Conservation (phyloP, 129 eudicot species). For the Centaurea solstitialis region DNA sequence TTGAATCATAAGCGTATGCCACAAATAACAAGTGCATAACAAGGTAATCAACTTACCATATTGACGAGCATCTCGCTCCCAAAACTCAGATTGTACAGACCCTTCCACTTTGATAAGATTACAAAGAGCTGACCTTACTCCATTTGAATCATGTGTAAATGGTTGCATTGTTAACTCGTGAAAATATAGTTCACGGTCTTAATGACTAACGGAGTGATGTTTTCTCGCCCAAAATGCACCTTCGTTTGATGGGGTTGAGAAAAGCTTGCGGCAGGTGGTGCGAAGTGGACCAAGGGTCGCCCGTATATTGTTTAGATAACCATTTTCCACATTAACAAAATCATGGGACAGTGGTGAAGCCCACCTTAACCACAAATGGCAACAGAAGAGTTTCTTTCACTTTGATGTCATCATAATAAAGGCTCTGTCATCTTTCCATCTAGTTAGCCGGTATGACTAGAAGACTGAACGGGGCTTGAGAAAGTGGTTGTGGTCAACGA, state of each 20-base stretch:
- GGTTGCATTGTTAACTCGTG: not conserved
- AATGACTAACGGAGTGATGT: not conserved
- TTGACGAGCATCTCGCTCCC: not conserved
- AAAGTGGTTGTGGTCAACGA: slow-evolving; percentile 11
- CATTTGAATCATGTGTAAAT: not conserved
- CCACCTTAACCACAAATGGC: not conserved
- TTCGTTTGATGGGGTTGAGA: slow-evolving; percentile 20
- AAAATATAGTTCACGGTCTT: not conserved
- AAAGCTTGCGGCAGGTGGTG: slow-evolving; percentile 1
- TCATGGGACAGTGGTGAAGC: not conserved
- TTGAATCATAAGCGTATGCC: not conserved
- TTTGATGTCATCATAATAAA: not conserved
- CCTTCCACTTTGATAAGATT: not conserved
- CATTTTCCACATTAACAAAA: not conserved
- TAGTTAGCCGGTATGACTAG: not conserved
- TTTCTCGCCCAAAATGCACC: not conserved
- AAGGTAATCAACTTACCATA: not conserved
- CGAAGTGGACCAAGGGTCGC: not conserved
- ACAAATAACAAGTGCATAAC: not conserved
- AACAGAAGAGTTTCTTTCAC: not conserved
- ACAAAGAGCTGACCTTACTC: not conserved
- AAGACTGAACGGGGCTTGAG: not conserved
- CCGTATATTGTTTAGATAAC: not conserved
- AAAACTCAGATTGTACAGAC: not conserved
- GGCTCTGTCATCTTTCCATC: not conserved